Conservation (phyloP, 2,329 filamentous ascomycete genomes). For the Aureobasidium sp. region DNA sequence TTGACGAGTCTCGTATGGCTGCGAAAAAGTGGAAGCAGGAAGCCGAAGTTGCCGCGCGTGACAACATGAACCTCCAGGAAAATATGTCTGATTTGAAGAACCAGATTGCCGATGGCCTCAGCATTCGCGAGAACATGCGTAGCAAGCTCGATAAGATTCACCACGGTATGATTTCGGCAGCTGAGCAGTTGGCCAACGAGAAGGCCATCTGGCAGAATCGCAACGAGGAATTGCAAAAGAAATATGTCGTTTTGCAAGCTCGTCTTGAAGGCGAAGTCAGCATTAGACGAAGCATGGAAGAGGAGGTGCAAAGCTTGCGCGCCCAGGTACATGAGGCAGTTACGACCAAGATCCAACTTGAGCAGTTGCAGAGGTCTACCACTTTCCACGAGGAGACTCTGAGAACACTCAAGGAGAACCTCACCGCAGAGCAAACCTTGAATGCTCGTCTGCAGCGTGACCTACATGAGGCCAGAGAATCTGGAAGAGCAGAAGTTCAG, state of each 20-base stretch:
- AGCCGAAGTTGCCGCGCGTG: constrained; percentile 48
- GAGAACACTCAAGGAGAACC: constrained; percentile 53
- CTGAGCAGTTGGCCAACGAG: constrained; percentile 74
- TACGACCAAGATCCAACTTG: constrained; percentile 30
- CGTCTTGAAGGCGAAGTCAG: constrained; percentile 42
- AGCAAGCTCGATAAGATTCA: constrained; percentile 79
- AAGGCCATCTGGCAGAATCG: constrained; percentile 69
- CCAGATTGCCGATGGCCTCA: constrained; percentile 79
- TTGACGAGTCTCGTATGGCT: constrained; percentile 58
- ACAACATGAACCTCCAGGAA: constrained; percentile 67
- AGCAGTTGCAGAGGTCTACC: constrained; percentile 52
- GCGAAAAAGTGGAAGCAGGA: constrained; percentile 54
- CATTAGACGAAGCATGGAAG: constrained; percentile 39
- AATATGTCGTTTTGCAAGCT: constrained; percentile 48
- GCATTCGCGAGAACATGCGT: constrained; percentile 76
- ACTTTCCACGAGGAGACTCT: constrained; percentile 58
- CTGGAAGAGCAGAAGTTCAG: constrained; percentile 71
- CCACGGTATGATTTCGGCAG: constrained; percentile 74
- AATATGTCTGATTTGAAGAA: constrained; percentile 66
- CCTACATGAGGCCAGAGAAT: constrained; percentile 75
- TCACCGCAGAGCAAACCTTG: constrained; percentile 63
- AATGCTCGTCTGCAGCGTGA: constrained; percentile 69
- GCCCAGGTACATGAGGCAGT: constrained; percentile 18
- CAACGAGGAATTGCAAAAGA: constrained; percentile 50
- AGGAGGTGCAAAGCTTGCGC: constrained; percentile 37